Evolutionary conservation across 345 rosid genomes (phyloP).

Genomic region (Abelmoschus esculentus): DNA sequence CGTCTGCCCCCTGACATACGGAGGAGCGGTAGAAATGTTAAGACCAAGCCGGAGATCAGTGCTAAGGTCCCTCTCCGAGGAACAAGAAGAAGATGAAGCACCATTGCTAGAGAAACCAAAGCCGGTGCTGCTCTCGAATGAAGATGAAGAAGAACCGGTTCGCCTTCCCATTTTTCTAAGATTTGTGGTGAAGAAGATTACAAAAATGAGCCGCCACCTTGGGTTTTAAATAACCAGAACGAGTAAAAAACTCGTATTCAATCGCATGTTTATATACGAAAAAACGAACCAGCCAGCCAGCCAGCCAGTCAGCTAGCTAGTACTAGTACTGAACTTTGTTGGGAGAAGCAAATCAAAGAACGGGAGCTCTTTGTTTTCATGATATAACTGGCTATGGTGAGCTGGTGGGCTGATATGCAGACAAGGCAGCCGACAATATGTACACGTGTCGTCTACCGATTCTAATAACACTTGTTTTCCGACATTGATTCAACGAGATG

Average conservation of each 20-base stretch:
- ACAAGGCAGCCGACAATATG: neutral
- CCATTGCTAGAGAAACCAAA: neutral
- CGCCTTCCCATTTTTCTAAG: neutral
- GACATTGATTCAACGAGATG: neutral
- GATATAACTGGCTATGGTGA: neutral
- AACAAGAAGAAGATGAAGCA: neutral
- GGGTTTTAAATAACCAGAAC: neutral
- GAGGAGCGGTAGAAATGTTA: neutral
- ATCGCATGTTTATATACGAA: neutral
- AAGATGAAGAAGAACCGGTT: neutral
- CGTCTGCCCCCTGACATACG: neutral
- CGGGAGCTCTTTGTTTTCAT: neutral
- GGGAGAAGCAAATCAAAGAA: neutral
- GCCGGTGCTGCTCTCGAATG: neutral
- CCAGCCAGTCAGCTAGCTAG: neutral
- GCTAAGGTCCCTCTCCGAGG: neutral
- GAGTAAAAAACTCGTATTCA: neutral
- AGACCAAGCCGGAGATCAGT: neutral
- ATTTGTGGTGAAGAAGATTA: neutral
- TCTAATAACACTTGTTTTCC: neutral
- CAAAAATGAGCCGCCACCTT: neutral
- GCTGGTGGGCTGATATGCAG: neutral
- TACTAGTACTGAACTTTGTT: neutral
- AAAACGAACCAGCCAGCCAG: neutral
- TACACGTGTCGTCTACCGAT: neutral